Conservation (phyloP, 106 monocot genomes). For the Iris macrosiphon region DNA sequence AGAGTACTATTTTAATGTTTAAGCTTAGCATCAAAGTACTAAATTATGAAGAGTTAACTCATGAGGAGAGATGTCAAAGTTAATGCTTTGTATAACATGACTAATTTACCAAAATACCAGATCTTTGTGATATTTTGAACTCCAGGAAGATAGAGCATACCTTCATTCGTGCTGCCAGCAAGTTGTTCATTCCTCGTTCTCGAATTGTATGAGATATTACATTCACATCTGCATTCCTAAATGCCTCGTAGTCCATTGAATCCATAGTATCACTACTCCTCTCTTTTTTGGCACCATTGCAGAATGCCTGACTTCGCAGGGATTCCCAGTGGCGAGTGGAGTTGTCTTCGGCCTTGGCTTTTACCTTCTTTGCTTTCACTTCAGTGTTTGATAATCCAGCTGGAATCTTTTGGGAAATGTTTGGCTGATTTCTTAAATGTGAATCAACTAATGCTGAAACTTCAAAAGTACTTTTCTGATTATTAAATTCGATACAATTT, state of each 20-base stretch:
- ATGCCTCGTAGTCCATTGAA: conserved; percentile 71
- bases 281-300: conserved; percentile 22
- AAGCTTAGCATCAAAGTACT: too few relatives aligned
- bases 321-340: conserved; percentile 65
- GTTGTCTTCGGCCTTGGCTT: conserved; percentile 20
- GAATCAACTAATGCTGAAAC: conserved; percentile 1
- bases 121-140: too few relatives aligned
- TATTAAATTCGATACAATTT: too few relatives aligned
- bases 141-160: too few relatives aligned
- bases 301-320: conserved; percentile 34
- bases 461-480: too few relatives aligned
- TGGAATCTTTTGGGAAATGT: conserved; percentile 14
- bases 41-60: too few relatives aligned
- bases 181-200: conserved; percentile 86
- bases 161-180: conserved; percentile 86
- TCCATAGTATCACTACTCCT: conserved; percentile 49
- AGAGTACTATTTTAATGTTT: too few relatives aligned
- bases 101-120: too few relatives aligned
- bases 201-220: conserved; percentile 63
- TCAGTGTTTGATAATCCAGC: conserved; percentile 20
- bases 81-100: too few relatives aligned
- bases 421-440: not conserved
- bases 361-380: conserved; percentile 19
- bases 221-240: conserved; percentile 53
- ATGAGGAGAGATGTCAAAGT: too few relatives aligned